Base-by-base conservation (phyloP, 1,139 yeast genomes). In the Geotrichum restrictum region DNA sequence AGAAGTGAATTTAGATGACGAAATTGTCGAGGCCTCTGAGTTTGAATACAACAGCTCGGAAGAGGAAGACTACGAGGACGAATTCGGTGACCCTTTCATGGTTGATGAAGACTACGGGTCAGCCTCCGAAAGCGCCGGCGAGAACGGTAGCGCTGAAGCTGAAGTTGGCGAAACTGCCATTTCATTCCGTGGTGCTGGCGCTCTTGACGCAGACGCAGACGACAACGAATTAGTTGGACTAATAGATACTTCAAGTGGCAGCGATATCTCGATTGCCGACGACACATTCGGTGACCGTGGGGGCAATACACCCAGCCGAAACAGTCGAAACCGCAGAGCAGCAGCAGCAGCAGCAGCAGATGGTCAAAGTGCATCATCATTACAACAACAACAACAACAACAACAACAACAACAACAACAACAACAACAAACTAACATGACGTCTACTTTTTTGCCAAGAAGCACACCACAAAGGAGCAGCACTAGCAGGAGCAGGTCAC, bases 1-100 rank as follows among this genome's bases (percentile, higher is more conserved):
- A 8, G 45, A 48, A 10, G 40, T 21, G 2, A 14, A 48, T n/a
- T 38, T 44, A 18, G 53, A 49, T 32, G 45, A 43, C 16, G 37
- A 32, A 8, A 19, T 49, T 22, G 37, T 21, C 2, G 42, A 34
- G 36, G 49, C 37, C 18, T 29, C 40, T 21, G 51, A 48, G 14
- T 48, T 41, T 42, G 51, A 36, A 31, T 48, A 22, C 36, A 40
- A 19, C 29, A 46, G 44, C 31, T 45, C 42, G 16, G 51, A 48
- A 16, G 51, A 41, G 3, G 51, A 42, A 14, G 38, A 48, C 32
- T 27, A 48, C 22, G 37, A 44, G 11, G 41, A 50, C 7, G 53
- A 41, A 13, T 41, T 41, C 29, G 45, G 29, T n/a, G 45, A 45
- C 14, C 45, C 45, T 2, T 45, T 45, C 27, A 45, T 45, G 49